Conservation (phyloP, 495 filamentous ascomycete species). For the Aspergillus carlsbadensis region DNA sequence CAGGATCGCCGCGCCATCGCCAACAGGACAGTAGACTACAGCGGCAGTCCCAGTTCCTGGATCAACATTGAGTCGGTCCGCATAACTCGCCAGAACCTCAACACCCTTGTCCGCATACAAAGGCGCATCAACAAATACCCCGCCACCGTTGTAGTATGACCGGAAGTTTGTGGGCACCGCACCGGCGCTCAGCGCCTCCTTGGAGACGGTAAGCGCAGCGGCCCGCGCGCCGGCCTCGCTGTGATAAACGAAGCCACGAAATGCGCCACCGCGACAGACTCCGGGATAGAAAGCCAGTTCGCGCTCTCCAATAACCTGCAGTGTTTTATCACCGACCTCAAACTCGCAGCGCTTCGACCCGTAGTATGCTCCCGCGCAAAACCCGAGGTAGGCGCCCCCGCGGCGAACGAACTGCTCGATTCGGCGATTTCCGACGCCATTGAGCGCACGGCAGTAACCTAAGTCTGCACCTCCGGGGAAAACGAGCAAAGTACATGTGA, state of each 20-base stretch:
- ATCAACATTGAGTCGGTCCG: slow-evolving; percentile 72
- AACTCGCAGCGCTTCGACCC: slow-evolving; percentile 81
- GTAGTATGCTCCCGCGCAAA: slow-evolving; percentile 96
- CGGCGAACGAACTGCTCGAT: slow-evolving; percentile 81
- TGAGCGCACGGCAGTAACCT: slow-evolving; percentile 83
- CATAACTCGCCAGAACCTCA: slow-evolving; percentile 81
- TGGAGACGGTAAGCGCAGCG: slow-evolving; percentile 63
- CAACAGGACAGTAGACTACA: slow-evolving; percentile 83
- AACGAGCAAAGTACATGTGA: slow-evolving; percentile 84
- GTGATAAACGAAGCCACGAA: slow-evolving; percentile 86
- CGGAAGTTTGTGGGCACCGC: slow-evolving; percentile 63
- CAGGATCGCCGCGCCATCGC: slow-evolving; percentile 76
- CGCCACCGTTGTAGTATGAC: slow-evolving; percentile 93
- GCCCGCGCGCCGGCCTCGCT: slow-evolving; percentile 85
- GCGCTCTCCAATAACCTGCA: slow-evolving; percentile 84
- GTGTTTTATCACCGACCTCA: slow-evolving; percentile 74
- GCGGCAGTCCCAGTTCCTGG: slow-evolving; percentile 70
- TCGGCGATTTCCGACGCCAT: slow-evolving; percentile 80
- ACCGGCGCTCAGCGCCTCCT: slow-evolving; percentile 52
- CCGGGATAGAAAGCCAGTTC: slow-evolving; percentile 90
- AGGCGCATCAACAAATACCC: slow-evolving; percentile 84
- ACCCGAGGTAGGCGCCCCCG: slow-evolving; percentile 84
- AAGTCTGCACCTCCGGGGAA: slow-evolving; percentile 95
- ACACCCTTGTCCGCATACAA: slow-evolving; percentile 61
- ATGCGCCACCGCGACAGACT: slow-evolving; percentile 81